Conservation (phyloP, 225 moss, liverwort and hornwort species). For the Marchantia polymorpha region DNA sequence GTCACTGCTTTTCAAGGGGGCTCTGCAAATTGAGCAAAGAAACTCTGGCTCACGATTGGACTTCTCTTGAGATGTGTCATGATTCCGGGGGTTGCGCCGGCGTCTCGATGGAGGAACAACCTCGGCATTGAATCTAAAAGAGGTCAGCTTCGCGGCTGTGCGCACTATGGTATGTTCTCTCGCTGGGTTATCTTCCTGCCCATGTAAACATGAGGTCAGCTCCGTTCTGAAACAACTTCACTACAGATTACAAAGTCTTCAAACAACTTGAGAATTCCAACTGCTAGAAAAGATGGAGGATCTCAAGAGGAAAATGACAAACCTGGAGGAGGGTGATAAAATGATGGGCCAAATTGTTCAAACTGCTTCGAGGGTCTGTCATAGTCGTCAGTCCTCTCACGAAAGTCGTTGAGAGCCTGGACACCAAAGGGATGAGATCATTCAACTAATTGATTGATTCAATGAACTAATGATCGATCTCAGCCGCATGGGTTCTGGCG, state of each 20-base stretch:
- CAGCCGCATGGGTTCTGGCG: too few species aligned
- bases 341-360: constrained; percentile 77
- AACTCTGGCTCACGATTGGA: constrained; percentile 34
- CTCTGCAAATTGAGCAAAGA: constrained; percentile 75
- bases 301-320: background rate
- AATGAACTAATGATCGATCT: too few species aligned
- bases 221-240: background rate
- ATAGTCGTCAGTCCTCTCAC: constrained; percentile 44
- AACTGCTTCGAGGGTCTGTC: constrained; percentile 56
- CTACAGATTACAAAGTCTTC: background rate
- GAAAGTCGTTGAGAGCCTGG: constrained; percentile 68
- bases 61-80: constrained; percentile 14
- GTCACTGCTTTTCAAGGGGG: constrained; percentile 61
- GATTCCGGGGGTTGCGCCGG: constrained; percentile 27
- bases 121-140: constrained; percentile 70
- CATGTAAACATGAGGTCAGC: background rate
- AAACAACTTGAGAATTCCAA: background rate
- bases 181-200: constrained; percentile 81
- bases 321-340: constrained; percentile 93
- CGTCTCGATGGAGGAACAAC: constrained; percentile 46
- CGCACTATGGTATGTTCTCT: constrained; percentile 82
- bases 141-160: constrained; percentile 80
- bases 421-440: background rate
- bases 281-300: background rate
- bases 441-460: too few species aligned